Conservation (phyloP, 1,284 basidiomycete genomes). For the Pseudozyma hubeiensis region DNA sequence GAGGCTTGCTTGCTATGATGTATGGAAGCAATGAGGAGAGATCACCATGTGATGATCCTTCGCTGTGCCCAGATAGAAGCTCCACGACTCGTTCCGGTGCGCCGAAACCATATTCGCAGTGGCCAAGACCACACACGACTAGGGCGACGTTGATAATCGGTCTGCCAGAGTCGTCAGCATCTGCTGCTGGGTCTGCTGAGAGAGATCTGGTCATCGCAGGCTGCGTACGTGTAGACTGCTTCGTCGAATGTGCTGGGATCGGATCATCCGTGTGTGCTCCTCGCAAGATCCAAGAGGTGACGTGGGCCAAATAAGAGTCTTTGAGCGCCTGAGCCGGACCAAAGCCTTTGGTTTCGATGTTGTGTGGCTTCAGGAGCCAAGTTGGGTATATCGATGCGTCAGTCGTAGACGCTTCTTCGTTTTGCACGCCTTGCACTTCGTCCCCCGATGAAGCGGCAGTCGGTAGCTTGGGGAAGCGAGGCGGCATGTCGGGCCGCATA, state of each 20-base stretch:
- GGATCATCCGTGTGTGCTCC: background rate
- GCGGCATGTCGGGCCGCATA: constrained; percentile 52
- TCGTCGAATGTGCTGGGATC: background rate
- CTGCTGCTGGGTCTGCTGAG: background rate
- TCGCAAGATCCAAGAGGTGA: constrained; percentile 41
- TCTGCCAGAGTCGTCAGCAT: constrained; percentile 2
- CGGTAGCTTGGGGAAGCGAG: constrained; percentile 35
- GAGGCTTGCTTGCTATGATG: constrained; percentile 51
- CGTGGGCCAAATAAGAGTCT: constrained; percentile 56
- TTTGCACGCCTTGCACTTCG: too few relatives aligned
- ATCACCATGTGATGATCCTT: background rate
- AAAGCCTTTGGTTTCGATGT: constrained; percentile 50
- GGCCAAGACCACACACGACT: constrained; percentile 51
- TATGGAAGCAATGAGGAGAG: constrained; percentile 18
- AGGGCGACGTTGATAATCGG: constrained; percentile 32
- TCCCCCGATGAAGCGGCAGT: background rate
- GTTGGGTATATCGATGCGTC: constrained; percentile 35
- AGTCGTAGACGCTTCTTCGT: background rate
- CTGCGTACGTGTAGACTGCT: background rate
- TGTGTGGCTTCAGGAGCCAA: constrained; percentile 40
- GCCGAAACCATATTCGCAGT: constrained; percentile 57
- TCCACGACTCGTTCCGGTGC: constrained; percentile 49
- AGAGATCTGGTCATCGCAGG: background rate
- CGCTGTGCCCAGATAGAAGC: constrained; percentile 16
- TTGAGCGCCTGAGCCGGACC: constrained; percentile 57